phyloP scores from a whole-genome alignment of 1,284 basidiomycete genomes.

The Marasmius oreades region DNA sequence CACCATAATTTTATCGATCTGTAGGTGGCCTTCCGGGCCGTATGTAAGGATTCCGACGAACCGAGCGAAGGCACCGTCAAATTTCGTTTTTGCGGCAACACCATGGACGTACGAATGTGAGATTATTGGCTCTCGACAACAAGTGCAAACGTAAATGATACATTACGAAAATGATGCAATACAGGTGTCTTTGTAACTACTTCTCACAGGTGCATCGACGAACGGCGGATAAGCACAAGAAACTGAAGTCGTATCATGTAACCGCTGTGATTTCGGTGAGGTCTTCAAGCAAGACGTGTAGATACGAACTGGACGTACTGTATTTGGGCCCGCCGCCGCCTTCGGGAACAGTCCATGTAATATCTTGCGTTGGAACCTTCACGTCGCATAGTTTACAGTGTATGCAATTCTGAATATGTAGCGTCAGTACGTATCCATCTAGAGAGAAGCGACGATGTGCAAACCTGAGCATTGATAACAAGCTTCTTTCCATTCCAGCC shows the following conservation, averaged over 20 bases:
- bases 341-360: conserved; percentile 92
- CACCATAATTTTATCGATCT: too few species aligned
- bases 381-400: conserved; percentile 95
- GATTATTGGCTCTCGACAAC: too few species aligned
- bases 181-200: too few species aligned
- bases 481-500: conserved; percentile 82
- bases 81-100: too few species aligned
- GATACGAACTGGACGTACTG: conserved; percentile 55
- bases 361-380: conserved; percentile 91
- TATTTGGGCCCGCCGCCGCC: conserved; percentile 94
- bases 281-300: neutral
- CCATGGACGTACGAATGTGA: too few species aligned
- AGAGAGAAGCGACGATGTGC: conserved; percentile 14
- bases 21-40: too few species aligned
- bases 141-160: too few species aligned
- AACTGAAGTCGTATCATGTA: neutral
- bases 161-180: too few species aligned
- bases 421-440: neutral
- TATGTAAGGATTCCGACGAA: too few species aligned
- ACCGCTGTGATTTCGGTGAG: neutral
- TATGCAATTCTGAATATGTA: conserved; percentile 65
- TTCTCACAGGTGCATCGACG: too few species aligned
- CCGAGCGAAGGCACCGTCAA: too few species aligned
- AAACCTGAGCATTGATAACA: conserved; percentile 93
- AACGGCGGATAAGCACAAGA: too few species aligned